phyloP scores from a whole-genome alignment of 2,329 filamentous ascomycete species.

The Claviceps arundinis region DNA sequence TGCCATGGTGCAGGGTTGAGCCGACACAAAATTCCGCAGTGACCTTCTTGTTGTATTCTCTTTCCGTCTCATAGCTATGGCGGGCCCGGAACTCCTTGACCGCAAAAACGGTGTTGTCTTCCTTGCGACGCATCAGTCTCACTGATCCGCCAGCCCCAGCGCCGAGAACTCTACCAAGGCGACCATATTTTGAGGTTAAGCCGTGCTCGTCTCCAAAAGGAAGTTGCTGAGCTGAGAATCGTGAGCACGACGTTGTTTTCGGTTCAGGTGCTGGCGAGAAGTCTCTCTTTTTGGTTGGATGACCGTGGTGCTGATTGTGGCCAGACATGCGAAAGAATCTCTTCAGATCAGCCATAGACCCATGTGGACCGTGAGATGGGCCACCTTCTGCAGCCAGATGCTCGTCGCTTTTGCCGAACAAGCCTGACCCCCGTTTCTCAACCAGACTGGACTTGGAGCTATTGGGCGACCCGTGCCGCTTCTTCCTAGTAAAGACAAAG shows the following conservation, averaged over 20 bases:
- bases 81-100: constrained; percentile 93
- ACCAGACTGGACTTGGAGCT: constrained; percentile 38
- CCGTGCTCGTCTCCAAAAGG: constrained; percentile 94
- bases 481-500: constrained; percentile 71
- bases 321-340: constrained; percentile 83
- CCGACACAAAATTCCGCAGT: constrained; percentile 98
- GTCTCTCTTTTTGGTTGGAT: constrained; percentile 57
- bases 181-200: constrained; percentile 82
- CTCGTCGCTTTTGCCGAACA: constrained; percentile 23
- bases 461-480: constrained; percentile 47
- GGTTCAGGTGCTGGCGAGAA: constrained; percentile 45
- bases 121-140: constrained; percentile 81
- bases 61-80: constrained; percentile 85
- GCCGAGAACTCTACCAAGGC: constrained; percentile 85
- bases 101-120: constrained; percentile 86
- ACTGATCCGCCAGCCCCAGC: constrained; percentile 93
- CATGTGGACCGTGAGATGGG: constrained; percentile 30
- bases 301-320: constrained; percentile 48
- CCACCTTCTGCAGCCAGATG: constrained; percentile 15
- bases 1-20: constrained; percentile 91
- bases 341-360: constrained; percentile 89
- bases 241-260: constrained; percentile 33
- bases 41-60: constrained; percentile 95
- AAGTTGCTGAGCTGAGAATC: constrained; percentile 43
- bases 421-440: constrained; percentile 40